A percentile compares a stretch with the other conserved stretches of the same genome.
Conservation (phyloP, 2,329 filamentous ascomycete genomes). For the Colletotrichum somersetense region DNA sequence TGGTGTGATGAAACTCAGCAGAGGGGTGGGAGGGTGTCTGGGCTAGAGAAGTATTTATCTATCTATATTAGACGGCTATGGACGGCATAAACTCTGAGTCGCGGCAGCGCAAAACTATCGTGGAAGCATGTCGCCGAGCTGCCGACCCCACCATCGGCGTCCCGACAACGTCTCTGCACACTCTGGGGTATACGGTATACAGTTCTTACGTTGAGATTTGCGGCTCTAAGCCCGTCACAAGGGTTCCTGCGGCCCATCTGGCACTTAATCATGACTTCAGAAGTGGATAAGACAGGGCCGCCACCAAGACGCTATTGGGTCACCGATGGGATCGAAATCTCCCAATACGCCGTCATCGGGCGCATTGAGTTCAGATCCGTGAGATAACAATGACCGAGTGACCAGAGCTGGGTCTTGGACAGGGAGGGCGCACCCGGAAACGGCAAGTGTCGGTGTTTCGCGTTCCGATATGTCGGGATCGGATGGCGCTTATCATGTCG, state of each 20-base stretch:
- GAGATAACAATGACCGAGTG: constrained; percentile 37
- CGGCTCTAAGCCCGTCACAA: constrained; percentile 23
- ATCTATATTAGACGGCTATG: constrained; percentile 32
- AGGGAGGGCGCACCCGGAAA: constrained; percentile 9
- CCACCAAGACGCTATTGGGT: constrained; percentile 14
- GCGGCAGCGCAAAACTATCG: constrained; percentile 23
- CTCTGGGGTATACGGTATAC: background rate
- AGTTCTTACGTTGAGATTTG: background rate
- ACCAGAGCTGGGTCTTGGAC: background rate
- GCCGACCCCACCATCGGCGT: constrained; percentile 13
- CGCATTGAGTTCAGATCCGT: constrained; percentile 27
- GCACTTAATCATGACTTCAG: constrained; percentile 5
- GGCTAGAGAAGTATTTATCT: constrained; percentile 28
- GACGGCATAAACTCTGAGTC: constrained; percentile 35
- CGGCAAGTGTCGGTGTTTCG: constrained; percentile 13
- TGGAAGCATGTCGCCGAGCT: constrained; percentile 21
- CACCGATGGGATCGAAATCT: constrained; percentile 12
- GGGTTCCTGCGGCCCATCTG: constrained; percentile 27
- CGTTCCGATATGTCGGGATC: constrained; percentile 37
- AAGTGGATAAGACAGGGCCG: constrained; percentile 12
- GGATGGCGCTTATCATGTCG: constrained; percentile 21
- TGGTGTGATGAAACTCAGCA: background rate
- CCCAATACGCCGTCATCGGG: constrained; percentile 7
- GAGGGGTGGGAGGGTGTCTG: background rate
- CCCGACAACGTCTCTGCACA: constrained; percentile 22